A percentile compares a stretch with the other conserved stretches of the same genome.
These are phyloP conservation scores for Exsudoporus floridanus DNA, from an alignment of 1,284 basidiomycete genomes.

Conservation along the genomic window DNA sequence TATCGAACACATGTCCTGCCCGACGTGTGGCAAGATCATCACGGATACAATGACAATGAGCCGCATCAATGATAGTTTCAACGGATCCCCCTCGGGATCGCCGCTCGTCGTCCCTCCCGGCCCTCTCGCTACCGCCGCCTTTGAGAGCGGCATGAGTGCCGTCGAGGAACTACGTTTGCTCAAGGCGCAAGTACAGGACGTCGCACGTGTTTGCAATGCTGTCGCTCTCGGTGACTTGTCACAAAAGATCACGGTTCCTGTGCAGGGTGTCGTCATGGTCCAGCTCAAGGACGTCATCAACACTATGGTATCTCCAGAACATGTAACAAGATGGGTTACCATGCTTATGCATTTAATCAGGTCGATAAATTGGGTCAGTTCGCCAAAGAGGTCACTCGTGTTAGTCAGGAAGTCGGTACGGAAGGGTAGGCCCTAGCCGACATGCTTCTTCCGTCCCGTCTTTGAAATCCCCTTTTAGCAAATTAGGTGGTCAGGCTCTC, in stretches of 20 bases:
- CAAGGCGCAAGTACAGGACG: constrained; percentile 83
- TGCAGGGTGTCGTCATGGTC: constrained; percentile 96
- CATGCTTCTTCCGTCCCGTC: constrained; percentile 5
- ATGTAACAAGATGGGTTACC: constrained; percentile 7
- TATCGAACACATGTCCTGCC: constrained; percentile 44
- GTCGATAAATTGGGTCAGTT: constrained; percentile 80
- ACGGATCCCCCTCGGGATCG: constrained; percentile 40
- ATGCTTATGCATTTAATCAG: constrained; percentile 32
- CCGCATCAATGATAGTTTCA: constrained; percentile 34
- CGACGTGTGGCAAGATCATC: constrained; percentile 48
- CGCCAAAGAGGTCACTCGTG: constrained; percentile 82
- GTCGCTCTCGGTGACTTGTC: constrained; percentile 93
- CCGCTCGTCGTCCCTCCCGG: constrained; percentile 58
- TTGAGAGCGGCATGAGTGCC: constrained; percentile 62
- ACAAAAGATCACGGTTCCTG: constrained; percentile 95
- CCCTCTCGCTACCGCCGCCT: constrained; percentile 56
- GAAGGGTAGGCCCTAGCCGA: constrained; percentile 59
- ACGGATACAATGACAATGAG: constrained; percentile 40
- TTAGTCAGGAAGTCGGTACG: constrained; percentile 90
- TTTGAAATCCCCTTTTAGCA: constrained; percentile 43
- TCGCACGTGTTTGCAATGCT: constrained; percentile 91
- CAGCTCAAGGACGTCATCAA: constrained; percentile 99
- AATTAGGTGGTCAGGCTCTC: constrained; percentile 89
- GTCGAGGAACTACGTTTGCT: constrained; percentile 76
- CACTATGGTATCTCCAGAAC: constrained; percentile 70